phyloP scores from a whole-genome alignment of 306 rosid genomes.

The Ormosia semicastrata region DNA sequence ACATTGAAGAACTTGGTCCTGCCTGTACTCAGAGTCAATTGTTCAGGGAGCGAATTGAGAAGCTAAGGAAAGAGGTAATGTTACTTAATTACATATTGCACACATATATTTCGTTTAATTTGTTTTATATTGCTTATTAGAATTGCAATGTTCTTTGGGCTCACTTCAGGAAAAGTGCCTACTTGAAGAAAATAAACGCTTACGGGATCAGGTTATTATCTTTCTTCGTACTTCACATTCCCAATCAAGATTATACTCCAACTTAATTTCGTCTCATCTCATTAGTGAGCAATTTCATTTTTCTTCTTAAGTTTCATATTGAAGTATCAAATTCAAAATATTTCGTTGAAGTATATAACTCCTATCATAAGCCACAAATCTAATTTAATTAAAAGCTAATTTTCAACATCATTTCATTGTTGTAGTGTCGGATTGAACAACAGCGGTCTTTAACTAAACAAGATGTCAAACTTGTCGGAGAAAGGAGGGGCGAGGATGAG shows the following conservation, averaged over 20 bases:
- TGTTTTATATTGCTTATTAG: not conserved
- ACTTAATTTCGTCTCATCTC: not conserved
- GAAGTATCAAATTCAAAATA: not conserved
- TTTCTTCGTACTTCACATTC: not conserved
- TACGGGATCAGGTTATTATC: slow-evolving; percentile 49
- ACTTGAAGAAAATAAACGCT: slow-evolving; percentile 55
- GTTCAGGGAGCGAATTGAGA: slow-evolving; percentile 59
- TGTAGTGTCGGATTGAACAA: slow-evolving; percentile 44
- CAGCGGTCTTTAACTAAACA: not conserved
- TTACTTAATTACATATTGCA: not conserved
- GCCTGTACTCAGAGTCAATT: slow-evolving; percentile 51
- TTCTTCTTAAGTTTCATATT: not conserved
- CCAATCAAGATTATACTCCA: not conserved
- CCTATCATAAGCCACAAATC: not conserved
- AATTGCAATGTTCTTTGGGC: not conserved
- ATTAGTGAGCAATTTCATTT: not conserved
- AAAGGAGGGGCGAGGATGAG: slow-evolving; percentile 25
- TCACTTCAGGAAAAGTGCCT: slow-evolving; percentile 56
- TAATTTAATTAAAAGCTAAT: not conserved
- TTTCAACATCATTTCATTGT: not conserved
- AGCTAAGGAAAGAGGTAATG: slow-evolving; percentile 70
- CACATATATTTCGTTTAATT: not conserved
- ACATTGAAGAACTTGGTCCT: slow-evolving; percentile 21
- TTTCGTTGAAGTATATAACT: not conserved
- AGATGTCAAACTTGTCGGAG: not conserved